These are phyloP conservation scores for Serpula lacrymans DNA, from an alignment of 768 basidiomycete genomes.

Conservation along the genomic window DNA sequence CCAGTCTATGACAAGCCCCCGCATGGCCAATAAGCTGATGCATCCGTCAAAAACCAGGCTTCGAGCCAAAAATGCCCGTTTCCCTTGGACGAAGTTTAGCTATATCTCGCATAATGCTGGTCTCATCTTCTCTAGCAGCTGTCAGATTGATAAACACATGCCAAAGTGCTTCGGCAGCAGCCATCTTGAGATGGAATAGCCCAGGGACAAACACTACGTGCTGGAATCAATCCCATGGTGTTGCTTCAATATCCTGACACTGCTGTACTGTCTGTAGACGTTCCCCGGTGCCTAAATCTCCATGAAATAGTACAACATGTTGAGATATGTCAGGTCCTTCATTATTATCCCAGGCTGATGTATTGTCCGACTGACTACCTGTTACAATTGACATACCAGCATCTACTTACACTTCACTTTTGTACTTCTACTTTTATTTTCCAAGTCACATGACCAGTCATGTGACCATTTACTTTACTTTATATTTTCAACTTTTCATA, in stretches of 20 bases:
- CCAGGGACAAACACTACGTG: slow-evolving; percentile 30
- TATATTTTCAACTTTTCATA: no score
- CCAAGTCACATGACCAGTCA: no score
- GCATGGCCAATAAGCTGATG: slow-evolving; percentile 33
- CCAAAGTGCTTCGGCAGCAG: slow-evolving; percentile 22
- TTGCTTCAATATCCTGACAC: slow-evolving; percentile 22
- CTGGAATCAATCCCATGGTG: slow-evolving; percentile 27
- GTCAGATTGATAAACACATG: slow-evolving; percentile 8
- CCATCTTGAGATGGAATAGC: slow-evolving; percentile 35
- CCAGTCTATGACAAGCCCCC: slow-evolving; percentile 21
- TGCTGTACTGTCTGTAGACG: slow-evolving; percentile 9
- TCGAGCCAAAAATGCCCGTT: slow-evolving; percentile 25
- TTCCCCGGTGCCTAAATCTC: slow-evolving; percentile 20
- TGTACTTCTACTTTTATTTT: no score
- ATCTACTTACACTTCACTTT: no score
- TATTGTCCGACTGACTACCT: no score
- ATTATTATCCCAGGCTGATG: no score
- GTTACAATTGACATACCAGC: no score
- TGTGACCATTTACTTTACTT: no score
- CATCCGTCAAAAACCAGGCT: slow-evolving; percentile 35
- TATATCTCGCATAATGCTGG: slow-evolving; percentile 18
- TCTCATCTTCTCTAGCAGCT: slow-evolving; percentile 6
- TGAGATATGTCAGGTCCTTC: slow-evolving; percentile 8
- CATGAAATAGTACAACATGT: slow-evolving; percentile 14
- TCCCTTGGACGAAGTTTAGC: slow-evolving; percentile 24